A percentile compares a stretch with the other conserved stretches of the same genome.
Conservation (phyloP, 2,329 filamentous ascomycete species). For the Venturia aucupariae region DNA sequence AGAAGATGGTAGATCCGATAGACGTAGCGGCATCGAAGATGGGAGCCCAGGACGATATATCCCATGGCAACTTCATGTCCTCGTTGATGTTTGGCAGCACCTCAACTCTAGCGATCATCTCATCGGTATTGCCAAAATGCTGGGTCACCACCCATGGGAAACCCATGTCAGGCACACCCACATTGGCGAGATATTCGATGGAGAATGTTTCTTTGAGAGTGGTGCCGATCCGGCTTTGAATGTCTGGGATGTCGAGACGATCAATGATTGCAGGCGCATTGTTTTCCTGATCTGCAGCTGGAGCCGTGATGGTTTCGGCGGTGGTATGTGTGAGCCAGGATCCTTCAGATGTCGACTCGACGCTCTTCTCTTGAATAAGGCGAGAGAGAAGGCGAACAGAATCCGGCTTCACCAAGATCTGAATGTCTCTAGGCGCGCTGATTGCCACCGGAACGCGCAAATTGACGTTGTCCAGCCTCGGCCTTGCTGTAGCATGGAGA, state of each 20-base stretch:
- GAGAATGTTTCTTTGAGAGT: neutral
- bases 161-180: neutral
- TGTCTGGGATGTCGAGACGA: neutral
- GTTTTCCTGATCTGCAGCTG: too few relatives aligned
- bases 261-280: neutral
- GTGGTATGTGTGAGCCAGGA: neutral
- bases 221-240: neutral
- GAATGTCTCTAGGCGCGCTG: neutral
- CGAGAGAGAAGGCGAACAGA: neutral
- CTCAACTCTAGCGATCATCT: neutral
- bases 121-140: neutral
- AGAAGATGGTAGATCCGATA: constrained; percentile 34
- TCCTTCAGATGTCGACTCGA: neutral
- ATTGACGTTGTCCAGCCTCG: neutral
- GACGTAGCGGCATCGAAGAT: constrained; percentile 36
- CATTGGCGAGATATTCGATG: neutral
- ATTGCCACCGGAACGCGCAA: neutral
- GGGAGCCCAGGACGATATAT: constrained; percentile 26
- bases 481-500: neutral
- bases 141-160: neutral
- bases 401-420: neutral
- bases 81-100: neutral
- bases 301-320: neutral
- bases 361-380: neutral
- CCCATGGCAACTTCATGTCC: neutral